Evolutionary conservation across 2,329 filamentous ascomycete genomes (phyloP), one percentile per base, ranked within the genome.

Genomic region (Fusarium cicatricum): DNA sequence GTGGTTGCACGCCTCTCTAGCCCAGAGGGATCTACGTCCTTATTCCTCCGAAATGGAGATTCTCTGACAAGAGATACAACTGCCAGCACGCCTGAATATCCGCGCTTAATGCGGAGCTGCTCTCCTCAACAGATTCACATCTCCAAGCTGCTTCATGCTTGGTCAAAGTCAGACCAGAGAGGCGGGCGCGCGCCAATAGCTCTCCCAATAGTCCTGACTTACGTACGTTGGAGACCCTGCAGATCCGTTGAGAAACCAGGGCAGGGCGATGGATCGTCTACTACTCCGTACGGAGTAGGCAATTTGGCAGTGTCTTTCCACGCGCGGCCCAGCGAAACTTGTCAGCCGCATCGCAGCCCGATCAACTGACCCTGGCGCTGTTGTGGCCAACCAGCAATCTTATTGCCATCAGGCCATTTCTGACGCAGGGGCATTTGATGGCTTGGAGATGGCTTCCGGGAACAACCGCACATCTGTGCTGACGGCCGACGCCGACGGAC

Each of bases 331-430:
- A 37, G 38, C 51, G 50, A 26, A 41, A 19, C 36, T 34, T 39
- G 50, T 50, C 29, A 54, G 58, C 49, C 61, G 53, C 53, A 56
- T 56, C 61, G 42, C 54, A 58, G 52, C 42, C 54, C 46, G 52
- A 42, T 56, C 59, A n/a, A n/a, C n/a, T n/a, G n/a, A n/a, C 59
- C 57, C 60, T 45, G 37, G 34, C 11, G 29, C 34, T 28, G 45
- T 52, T 36, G 41, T 44, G 44, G 38, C 37, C 54, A 60, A 62
- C 45, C 55, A 59, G 57, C 57, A 62, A 55, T 47, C 49, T 26
- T 37, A 44, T 55, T 47, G 38, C 60, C 52, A 65, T 65, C 62
- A 65, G 62, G 46, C 62, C 62, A 65, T 65, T 60, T 53, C 40
- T 40, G 40, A 60, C 40, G 62, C 62, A 65, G 62, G 62, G 62